Percentiles rank a stretch among this genome's conserved stretches.
Evolutionary conservation across 1,284 basidiomycete species (phyloP).

Genomic region (Ceratobasidium sp.): DNA sequence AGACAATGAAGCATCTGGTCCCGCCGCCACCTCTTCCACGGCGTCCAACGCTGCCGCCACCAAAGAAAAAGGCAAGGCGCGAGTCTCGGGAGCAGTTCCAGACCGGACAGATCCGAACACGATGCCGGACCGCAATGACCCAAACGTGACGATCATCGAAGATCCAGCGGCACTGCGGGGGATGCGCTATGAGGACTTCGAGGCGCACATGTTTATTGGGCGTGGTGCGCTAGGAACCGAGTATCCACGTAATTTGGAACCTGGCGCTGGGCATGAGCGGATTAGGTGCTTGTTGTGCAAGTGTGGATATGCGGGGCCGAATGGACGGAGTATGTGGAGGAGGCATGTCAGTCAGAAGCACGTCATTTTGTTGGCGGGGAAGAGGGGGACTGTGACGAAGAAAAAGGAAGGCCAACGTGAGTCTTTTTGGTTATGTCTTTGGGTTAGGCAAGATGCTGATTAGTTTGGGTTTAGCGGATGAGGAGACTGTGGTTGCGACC

Average conservation of each 20-base stretch:
- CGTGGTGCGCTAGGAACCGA: constrained; percentile 44
- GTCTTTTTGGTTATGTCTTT: neutral
- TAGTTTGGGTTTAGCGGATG: constrained; percentile 19
- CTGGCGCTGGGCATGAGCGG: constrained; percentile 46
- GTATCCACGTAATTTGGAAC: constrained; percentile 49
- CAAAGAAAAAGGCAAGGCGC: constrained; percentile 41
- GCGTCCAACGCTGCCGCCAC: constrained; percentile 3
- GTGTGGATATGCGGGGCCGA: constrained; percentile 48
- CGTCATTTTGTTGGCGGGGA: constrained; percentile 40
- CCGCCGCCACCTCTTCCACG: neutral
- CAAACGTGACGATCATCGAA: constrained; percentile 36
- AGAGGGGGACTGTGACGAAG: constrained; percentile 41
- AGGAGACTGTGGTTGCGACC: constrained; percentile 35
- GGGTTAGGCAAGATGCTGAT: neutral
- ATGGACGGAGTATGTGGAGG: constrained; percentile 50
- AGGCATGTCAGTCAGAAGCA: constrained; percentile 50
- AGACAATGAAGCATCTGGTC: neutral
- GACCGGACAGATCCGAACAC: constrained; percentile 40
- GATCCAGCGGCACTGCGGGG: constrained; percentile 27
- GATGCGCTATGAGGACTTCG: constrained; percentile 46
- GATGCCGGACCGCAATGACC: constrained; percentile 40
- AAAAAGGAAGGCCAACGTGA: constrained; percentile 38
- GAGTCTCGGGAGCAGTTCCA: constrained; percentile 4
- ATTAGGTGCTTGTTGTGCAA: constrained; percentile 49
- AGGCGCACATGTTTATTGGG: constrained; percentile 45